phyloP scores from a whole-genome alignment of 306 rosid species.

The Castanea crenata region DNA sequence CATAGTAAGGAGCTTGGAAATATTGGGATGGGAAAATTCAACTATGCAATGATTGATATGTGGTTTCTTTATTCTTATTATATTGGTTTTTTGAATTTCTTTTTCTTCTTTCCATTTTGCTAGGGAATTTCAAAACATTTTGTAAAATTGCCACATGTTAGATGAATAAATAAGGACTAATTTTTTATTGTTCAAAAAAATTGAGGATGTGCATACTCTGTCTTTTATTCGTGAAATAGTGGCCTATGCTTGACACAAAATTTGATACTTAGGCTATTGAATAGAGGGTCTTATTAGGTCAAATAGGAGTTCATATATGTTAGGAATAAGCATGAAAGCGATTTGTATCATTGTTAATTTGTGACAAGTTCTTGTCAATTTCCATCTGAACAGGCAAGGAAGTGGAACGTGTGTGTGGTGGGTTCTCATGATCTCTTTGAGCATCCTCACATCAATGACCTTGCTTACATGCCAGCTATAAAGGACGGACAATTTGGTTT shows the following conservation, averaged over 20 bases:
- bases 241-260: neutral
- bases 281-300: neutral
- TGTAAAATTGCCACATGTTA: neutral
- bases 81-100: neutral
- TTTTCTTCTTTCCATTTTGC: too few relatives aligned
- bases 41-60: neutral
- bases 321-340: neutral
- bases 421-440: constrained; percentile 94
- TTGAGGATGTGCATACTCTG: neutral
- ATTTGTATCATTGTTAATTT: neutral
- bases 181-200: neutral
- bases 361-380: neutral
- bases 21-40: neutral
- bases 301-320: neutral
- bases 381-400: constrained; percentile 75
- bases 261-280: neutral
- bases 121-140: neutral
- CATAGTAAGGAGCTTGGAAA: neutral
- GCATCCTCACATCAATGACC: constrained; percentile 97
- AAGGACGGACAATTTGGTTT: constrained; percentile 81
- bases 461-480: constrained; percentile 94
- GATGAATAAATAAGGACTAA: neutral
- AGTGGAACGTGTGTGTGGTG: constrained; percentile 92
- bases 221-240: neutral
- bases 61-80: neutral